Conservation (phyloP, 148 eudicot species). For the Silene latifolia region DNA sequence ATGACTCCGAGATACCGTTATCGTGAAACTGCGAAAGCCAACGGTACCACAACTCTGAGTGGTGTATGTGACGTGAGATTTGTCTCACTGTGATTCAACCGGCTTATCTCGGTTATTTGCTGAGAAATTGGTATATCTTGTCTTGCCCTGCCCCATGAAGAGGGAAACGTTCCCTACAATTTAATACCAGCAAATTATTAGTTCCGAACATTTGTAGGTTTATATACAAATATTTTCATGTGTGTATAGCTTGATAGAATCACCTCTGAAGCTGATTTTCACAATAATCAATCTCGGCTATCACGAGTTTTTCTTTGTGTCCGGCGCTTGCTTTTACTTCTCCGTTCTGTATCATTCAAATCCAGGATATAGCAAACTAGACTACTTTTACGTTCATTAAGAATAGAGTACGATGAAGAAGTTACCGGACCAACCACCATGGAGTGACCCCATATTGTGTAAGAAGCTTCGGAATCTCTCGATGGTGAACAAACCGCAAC, state of each 20-base stretch:
- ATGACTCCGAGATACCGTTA: no score
- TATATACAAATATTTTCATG: not conserved
- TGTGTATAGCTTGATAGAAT: not conserved
- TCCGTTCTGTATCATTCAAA: constrained; percentile 10
- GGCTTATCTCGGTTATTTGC: not conserved
- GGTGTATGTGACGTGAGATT: not conserved
- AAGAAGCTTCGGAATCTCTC: constrained; percentile 26
- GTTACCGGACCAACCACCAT: constrained; percentile 25
- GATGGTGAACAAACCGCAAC: constrained; percentile 30
- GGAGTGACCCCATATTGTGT: constrained; percentile 30
- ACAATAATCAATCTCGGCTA: constrained; percentile 22
- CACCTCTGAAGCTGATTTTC: constrained; percentile 28
- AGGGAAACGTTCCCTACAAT: constrained; percentile 11
- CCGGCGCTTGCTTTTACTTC: constrained; percentile 20
- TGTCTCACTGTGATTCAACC: not conserved
- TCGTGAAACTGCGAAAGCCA: no score
- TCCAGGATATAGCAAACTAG: not conserved
- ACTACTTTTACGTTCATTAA: not conserved
- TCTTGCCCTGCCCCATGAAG: not conserved
- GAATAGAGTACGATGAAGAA: not conserved
- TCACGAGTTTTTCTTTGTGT: constrained; percentile 16
- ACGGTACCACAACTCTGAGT: no score
- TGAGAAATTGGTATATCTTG: constrained; percentile 2
- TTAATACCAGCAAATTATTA: not conserved
- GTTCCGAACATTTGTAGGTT: not conserved